Percentiles rank a stretch among this genome's conserved stretches.
phyloP scores from a whole-genome alignment of 106 monocot species.

The Amphibolis antarctica region DNA sequence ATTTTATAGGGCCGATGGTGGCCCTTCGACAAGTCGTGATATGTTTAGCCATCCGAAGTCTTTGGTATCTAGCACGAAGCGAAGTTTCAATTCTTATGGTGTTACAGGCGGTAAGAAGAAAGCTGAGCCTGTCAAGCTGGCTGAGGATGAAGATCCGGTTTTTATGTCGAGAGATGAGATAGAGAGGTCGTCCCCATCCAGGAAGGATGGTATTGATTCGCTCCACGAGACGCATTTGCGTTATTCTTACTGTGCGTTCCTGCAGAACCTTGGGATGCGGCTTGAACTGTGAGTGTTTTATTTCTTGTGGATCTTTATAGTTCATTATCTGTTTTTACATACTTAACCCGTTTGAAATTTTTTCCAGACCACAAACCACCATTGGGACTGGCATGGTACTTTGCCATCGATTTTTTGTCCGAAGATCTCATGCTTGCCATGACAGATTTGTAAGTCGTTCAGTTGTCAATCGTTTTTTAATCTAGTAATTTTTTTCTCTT shows the following conservation, averaged over 20 bases:
- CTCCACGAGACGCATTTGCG: slow-evolving; percentile 50
- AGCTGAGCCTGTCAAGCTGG: not conserved
- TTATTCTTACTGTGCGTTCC: slow-evolving; percentile 65
- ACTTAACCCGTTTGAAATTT: not conserved
- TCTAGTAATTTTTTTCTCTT: too few species aligned
- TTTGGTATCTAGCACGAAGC: not conserved
- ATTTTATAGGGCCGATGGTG: not conserved
- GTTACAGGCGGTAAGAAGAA: not conserved
- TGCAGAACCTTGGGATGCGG: slow-evolving; percentile 56
- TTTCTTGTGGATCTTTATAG: not conserved
- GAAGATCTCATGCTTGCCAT: slow-evolving; percentile 87
- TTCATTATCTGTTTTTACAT: not conserved
- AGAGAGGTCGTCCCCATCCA: slow-evolving; percentile 76
- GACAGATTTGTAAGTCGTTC: slow-evolving; percentile 81
- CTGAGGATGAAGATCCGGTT: slow-evolving; percentile 8
- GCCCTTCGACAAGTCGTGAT: not conserved
- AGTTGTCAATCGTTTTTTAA: not conserved
- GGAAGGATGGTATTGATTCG: slow-evolving; percentile 75
- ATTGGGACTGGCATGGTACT: slow-evolving; percentile 72
- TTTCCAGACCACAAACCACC: slow-evolving; percentile 79
- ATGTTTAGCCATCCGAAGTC: not conserved
- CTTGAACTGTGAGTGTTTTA: slow-evolving; percentile 46
- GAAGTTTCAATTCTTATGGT: not conserved
- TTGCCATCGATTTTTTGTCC: slow-evolving; percentile 80
- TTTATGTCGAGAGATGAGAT: slow-evolving; percentile 83